A percentile compares a stretch with the other conserved stretches of the same genome.
phyloP scores from a whole-genome alignment of 2,329 filamentous ascomycete genomes.

The Cercospora zeae-maydis region DNA sequence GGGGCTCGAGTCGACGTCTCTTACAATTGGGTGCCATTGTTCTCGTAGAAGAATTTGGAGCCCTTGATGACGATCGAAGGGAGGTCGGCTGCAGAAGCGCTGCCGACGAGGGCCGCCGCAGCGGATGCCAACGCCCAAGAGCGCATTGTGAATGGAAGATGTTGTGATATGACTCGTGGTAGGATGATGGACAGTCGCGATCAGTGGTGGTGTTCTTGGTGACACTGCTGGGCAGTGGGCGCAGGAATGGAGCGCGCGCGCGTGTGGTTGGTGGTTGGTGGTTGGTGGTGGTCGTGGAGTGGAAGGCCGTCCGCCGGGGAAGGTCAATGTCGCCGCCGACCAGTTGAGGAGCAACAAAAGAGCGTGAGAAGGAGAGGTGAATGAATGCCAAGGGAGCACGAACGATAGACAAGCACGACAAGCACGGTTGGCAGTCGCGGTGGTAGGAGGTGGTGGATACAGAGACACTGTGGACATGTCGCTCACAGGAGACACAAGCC shows the following conservation, averaged over 20 bases:
- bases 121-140: conserved; percentile 49
- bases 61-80: conserved; percentile 71
- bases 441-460: conserved; percentile 12
- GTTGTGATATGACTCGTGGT: not conserved
- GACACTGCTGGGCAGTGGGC: not conserved
- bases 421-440: conserved; percentile 15
- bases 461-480: conserved; percentile 15
- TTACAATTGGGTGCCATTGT: conserved; percentile 70
- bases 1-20: conserved; percentile 18
- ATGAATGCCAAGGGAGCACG: conserved; percentile 21
- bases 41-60: conserved; percentile 85
- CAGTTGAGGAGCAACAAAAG: not conserved
- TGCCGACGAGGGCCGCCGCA: conserved; percentile 47
- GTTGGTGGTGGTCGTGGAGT: not conserved
- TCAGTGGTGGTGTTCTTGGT: not conserved
- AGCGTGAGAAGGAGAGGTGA: not conserved
- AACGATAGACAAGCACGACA: conserved; percentile 21
- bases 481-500: conserved; percentile 21
- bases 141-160: conserved; percentile 46
- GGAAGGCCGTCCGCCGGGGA: conserved; percentile 4
- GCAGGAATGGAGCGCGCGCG: conserved; percentile 7
- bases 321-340: not conserved
- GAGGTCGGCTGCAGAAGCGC: conserved; percentile 52
- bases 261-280: conserved; percentile 8
- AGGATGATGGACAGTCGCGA: not conserved